Evolutionary conservation across 2,329 filamentous ascomycete species (phyloP), one percentile per base, ranked within the genome.

Genomic region (Rutstroemia sp.): DNA sequence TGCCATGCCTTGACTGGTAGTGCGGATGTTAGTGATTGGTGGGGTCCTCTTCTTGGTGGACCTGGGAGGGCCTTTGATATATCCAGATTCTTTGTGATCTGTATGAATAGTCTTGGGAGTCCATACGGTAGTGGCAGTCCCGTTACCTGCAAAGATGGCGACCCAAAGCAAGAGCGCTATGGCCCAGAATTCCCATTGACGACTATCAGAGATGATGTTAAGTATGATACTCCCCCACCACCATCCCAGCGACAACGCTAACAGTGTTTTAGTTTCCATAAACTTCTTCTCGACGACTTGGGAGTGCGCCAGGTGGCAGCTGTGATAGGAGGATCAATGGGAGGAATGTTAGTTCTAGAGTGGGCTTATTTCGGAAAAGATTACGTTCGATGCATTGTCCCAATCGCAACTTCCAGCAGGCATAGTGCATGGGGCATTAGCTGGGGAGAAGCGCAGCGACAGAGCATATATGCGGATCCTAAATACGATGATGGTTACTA

Each of bases 401-500:
- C 89, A 14, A 92, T 95, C 64, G 89, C 89, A 21, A 94, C 89
- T 5, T 92, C 89, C 7, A 89, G 87, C 64, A 78, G 86, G 44
- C 90, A 94, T 71, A 92, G 88, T 66, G 89, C 89, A 5, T 95
- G 89, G 89, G 87, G 89, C 23, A 95, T 94, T 67, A 92, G 87
- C 72, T 95, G 89, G 89, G 89, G 88, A 44, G 89, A 94, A 70
- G 89, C 89, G 3, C 89, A 95, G 71, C 80, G 89, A 51, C 89
- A 94, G 73, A 92, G 88, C 78, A 97, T 99, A 70, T 99, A 97
- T 73, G 92, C 90, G 40, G 94, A 99, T 70, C 94, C 94, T 34
- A 97, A 96, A 75, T 99, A 99, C 71, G 91, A 96, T 60, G 92
- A 97, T 67, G 94, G 94, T 46, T 97, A 96, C 73, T 99, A 97